Conservation (phyloP, 441 rosid species). For the Omphalea diandra region DNA sequence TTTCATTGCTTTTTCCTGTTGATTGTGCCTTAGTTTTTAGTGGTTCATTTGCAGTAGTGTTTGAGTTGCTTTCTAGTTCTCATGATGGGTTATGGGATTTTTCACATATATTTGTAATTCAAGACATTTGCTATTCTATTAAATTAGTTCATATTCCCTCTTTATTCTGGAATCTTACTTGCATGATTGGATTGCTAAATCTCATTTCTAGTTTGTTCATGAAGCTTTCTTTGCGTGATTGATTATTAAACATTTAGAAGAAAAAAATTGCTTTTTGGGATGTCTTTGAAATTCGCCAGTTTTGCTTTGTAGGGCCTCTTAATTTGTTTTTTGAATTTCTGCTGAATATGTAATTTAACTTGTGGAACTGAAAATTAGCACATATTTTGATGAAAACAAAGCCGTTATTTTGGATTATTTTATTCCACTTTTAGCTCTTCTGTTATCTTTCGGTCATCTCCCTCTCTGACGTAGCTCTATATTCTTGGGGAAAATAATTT, state of each 20-base stretch:
- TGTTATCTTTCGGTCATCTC: background rate
- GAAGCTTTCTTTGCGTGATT: slow-evolving; percentile 1
- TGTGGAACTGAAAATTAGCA: background rate
- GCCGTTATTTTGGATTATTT: background rate
- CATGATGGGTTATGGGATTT: background rate
- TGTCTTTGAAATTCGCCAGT: background rate
- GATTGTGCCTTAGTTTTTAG: background rate
- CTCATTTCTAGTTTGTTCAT: background rate
- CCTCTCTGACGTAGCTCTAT: background rate
- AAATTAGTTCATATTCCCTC: background rate
- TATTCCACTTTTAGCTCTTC: background rate
- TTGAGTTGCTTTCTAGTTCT: background rate
- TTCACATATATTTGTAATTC: background rate
- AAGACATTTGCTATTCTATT: background rate
- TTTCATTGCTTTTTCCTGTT: background rate
- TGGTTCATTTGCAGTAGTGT: background rate
- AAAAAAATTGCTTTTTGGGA: background rate
- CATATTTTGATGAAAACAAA: slow-evolving; percentile 10
- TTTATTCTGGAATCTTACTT: background rate
- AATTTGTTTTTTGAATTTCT: background rate
- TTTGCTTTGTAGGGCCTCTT: background rate
- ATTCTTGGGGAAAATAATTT: background rate
- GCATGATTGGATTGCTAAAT: background rate
- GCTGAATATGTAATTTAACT: background rate
- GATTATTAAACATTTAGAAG: background rate